A percentile compares a stretch with the other conserved stretches of the same genome.
These are phyloP conservation scores for Ulota crispa DNA, from an alignment of 225 moss, liverwort and hornwort genomes.

Conservation along the genomic window DNA sequence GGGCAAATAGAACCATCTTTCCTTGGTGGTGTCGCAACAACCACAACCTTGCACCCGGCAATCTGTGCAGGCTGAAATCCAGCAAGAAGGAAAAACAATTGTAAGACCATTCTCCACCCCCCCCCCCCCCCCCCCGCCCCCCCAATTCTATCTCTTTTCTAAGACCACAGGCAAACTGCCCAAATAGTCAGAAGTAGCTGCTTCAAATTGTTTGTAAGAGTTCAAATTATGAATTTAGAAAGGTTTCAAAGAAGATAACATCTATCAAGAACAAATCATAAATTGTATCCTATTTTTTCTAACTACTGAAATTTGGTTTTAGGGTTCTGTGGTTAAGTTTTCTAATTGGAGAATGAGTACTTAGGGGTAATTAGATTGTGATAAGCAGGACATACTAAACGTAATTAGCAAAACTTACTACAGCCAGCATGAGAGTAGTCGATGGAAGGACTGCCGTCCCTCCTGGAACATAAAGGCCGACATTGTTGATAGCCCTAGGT, in stretches of 20 bases:
- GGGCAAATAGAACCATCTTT: conserved; percentile 92
- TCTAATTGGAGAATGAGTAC: background rate
- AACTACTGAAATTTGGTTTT: background rate
- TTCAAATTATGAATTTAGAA: background rate
- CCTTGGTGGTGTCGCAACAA: conserved; percentile 92
- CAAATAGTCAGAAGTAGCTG: background rate
- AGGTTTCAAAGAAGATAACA: background rate
- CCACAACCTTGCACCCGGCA: conserved; percentile 87
- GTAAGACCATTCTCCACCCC: background rate
- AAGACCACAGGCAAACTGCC: background rate
- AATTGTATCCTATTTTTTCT: background rate
- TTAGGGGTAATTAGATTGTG: background rate
- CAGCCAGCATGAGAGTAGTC: conserved; percentile 95
- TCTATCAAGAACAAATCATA: background rate
- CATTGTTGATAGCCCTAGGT: conserved; percentile 83
- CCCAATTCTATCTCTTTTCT: background rate
- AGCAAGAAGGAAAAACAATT: conserved; percentile 20
- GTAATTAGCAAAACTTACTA: conserved; percentile 51
- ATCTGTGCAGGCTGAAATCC: conserved; percentile 90
- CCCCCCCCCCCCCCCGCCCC: background rate
- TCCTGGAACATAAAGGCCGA: conserved; percentile 97
- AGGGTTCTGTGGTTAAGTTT: background rate
- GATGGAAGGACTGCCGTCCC: conserved; percentile 99
- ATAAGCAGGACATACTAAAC: background rate
- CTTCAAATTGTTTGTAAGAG: background rate